Percentiles rank a stretch among this genome's conserved stretches.
These are phyloP conservation scores for Apiospora rasikravindrae DNA, from an alignment of 2,329 filamentous ascomycete species.

Conservation along the genomic window DNA sequence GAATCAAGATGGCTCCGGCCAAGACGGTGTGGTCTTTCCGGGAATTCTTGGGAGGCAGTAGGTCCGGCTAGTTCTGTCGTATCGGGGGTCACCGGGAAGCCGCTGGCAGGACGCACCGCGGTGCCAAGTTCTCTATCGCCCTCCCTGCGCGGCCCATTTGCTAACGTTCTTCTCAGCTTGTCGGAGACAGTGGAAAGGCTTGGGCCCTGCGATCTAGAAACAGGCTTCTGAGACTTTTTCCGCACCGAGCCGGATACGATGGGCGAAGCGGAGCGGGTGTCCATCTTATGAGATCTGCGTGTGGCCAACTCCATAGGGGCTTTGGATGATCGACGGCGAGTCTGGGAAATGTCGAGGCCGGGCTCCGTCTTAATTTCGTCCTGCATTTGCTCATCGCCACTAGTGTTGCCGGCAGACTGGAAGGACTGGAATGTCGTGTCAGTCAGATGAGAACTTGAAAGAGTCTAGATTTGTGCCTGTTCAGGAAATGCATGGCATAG, in stretches of 20 bases:
- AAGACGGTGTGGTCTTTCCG: slow-evolving; percentile 43
- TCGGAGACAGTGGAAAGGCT: slow-evolving; percentile 42
- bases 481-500: background rate
- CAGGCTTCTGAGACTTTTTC: slow-evolving; percentile 38
- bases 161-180: slow-evolving; percentile 45
- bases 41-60: slow-evolving; percentile 22
- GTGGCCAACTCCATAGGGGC: slow-evolving; percentile 34
- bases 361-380: slow-evolving; percentile 39
- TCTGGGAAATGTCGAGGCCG: slow-evolving; percentile 39
- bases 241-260: slow-evolving; percentile 34
- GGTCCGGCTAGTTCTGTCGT: slow-evolving; percentile 50
- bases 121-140: slow-evolving; percentile 30
- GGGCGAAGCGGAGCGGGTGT: slow-evolving; percentile 41
- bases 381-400: slow-evolving; percentile 29
- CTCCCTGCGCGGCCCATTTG: slow-evolving; percentile 38
- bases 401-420: slow-evolving; percentile 33
- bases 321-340: slow-evolving; percentile 33
- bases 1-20: slow-evolving; percentile 49
- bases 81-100: slow-evolving; percentile 63
- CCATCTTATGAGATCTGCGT: slow-evolving; percentile 41
- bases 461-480: background rate
- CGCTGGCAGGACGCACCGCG: slow-evolving; percentile 28
- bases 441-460: slow-evolving; percentile 18
- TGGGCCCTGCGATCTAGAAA: slow-evolving; percentile 35
- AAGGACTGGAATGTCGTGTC: slow-evolving; percentile 25